A percentile compares a stretch with the other conserved stretches of the same genome.
phyloP scores from a whole-genome alignment of 495 filamentous ascomycete genomes.

The Cenococcum geophilum region DNA sequence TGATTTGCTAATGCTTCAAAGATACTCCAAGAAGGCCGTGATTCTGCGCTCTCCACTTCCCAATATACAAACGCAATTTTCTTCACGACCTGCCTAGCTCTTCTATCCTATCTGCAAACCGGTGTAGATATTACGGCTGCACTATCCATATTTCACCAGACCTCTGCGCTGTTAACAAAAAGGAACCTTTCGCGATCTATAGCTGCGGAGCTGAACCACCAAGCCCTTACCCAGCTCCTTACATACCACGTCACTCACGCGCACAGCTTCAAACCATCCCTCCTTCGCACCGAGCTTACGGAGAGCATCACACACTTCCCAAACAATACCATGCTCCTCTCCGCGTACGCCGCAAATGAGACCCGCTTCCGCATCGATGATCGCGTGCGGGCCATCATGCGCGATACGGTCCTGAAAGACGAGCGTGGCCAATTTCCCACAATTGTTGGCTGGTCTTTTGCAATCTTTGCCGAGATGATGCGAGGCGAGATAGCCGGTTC shows the following conservation, averaged over 20 bases:
- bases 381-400: conserved; percentile 57
- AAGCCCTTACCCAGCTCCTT: conserved; percentile 51
- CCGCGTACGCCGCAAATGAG: conserved; percentile 48
- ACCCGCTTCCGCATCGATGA: conserved; percentile 53
- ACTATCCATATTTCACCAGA: conserved; percentile 37
- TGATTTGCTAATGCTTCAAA: conserved; percentile 28
- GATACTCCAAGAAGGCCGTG: conserved; percentile 50
- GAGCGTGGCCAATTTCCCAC: conserved; percentile 34
- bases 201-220: conserved; percentile 35
- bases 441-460: conserved; percentile 56
- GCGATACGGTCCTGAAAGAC: conserved; percentile 41
- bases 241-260: conserved; percentile 55
- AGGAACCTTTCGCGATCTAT: conserved; percentile 18
- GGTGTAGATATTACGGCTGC: conserved; percentile 30
- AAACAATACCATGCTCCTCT: conserved; percentile 69
- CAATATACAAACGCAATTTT: conserved; percentile 44
- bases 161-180: conserved; percentile 34
- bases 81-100: conserved; percentile 53
- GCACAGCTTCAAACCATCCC: conserved; percentile 54
- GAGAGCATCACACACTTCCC: conserved; percentile 60
- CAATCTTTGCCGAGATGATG: conserved; percentile 55
- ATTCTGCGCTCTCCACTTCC: conserved; percentile 49
- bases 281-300: conserved; percentile 54
- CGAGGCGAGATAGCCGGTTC: conserved; percentile 12
- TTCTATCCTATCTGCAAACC: conserved; percentile 58